phyloP scores from a whole-genome alignment of 305 asterid species.

The Striga hermonthica region DNA sequence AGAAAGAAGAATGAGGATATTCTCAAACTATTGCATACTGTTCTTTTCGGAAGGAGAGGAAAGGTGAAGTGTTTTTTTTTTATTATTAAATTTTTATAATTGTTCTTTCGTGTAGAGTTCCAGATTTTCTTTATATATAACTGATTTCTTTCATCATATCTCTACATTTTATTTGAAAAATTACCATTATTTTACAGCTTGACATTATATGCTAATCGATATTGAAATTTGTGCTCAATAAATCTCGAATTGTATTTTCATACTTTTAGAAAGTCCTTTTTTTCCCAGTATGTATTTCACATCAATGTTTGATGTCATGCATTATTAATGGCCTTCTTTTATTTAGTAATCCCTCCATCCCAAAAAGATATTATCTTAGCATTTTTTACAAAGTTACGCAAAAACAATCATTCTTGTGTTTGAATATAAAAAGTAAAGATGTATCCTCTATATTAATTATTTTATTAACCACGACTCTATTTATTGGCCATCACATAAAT shows the following conservation, averaged over 20 bases:
- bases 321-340: not conserved
- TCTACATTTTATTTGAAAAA: slow-evolving; percentile 12
- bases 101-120: slow-evolving; percentile 14
- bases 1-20: slow-evolving; percentile 88
- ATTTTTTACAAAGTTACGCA: no score
- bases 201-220: slow-evolving; percentile 7
- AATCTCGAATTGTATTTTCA: slow-evolving; percentile 6
- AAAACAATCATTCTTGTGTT: no score
- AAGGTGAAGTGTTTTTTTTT: slow-evolving; percentile 58
- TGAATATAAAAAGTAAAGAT: no score
- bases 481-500: no score
- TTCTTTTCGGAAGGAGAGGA: slow-evolving; percentile 84
- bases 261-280: not conserved
- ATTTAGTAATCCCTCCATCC: not conserved
- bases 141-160: slow-evolving; percentile 7
- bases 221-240: slow-evolving; percentile 8
- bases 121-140: slow-evolving; percentile 14
- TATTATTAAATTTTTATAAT: no score
- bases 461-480: no score
- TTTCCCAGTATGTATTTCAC: slow-evolving; percentile 15
- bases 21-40: slow-evolving; percentile 64
- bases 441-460: no score
- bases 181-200: slow-evolving; percentile 5
- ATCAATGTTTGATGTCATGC: slow-evolving; percentile 7
- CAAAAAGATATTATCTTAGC: no score